Evolutionary conservation across 2,329 filamentous ascomycete species (phyloP).

Genomic region (Ophiostoma sp.): DNA sequence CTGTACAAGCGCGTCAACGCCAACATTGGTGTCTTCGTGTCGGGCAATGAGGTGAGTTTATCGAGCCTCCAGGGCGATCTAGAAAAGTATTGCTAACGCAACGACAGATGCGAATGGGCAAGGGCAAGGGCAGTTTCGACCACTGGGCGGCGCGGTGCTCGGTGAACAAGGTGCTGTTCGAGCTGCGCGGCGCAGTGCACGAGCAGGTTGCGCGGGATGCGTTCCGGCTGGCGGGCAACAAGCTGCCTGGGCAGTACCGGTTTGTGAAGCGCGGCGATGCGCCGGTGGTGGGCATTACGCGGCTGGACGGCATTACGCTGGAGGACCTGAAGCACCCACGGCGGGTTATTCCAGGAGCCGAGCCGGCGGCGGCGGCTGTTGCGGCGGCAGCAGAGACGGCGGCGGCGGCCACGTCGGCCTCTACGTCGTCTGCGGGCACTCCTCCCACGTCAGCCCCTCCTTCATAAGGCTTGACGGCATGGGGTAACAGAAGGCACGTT

Average conservation of each 20-base stretch:
- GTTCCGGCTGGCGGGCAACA: slow-evolving; percentile 88
- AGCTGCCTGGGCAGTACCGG: slow-evolving; percentile 85
- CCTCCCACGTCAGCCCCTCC: not conserved
- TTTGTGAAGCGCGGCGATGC: slow-evolving; percentile 91
- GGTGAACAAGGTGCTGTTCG: slow-evolving; percentile 87
- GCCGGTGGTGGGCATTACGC: slow-evolving; percentile 86
- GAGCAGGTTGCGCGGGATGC: slow-evolving; percentile 92
- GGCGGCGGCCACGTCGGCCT: not conserved
- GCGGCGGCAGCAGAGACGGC: not conserved
- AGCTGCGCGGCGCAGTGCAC: slow-evolving; percentile 86
- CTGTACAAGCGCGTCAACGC: slow-evolving; percentile 87
- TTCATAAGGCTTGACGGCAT: not conserved
- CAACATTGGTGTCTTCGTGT: slow-evolving; percentile 91
- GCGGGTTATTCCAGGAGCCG: slow-evolving; percentile 23
- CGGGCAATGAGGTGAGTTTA: slow-evolving; percentile 75
- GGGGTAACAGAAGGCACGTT: not conserved
- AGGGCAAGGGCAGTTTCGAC: slow-evolving; percentile 96
- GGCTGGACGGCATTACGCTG: slow-evolving; percentile 75
- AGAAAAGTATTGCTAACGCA: not conserved
- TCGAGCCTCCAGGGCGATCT: not conserved
- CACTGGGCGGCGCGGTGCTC: slow-evolving; percentile 89
- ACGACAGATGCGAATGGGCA: slow-evolving; percentile 86
- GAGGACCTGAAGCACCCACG: slow-evolving; percentile 79
- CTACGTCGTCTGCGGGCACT: not conserved
- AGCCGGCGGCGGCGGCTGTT: not conserved